phyloP scores from a whole-genome alignment of 768 basidiomycete species.

The Inosperma sp. region DNA sequence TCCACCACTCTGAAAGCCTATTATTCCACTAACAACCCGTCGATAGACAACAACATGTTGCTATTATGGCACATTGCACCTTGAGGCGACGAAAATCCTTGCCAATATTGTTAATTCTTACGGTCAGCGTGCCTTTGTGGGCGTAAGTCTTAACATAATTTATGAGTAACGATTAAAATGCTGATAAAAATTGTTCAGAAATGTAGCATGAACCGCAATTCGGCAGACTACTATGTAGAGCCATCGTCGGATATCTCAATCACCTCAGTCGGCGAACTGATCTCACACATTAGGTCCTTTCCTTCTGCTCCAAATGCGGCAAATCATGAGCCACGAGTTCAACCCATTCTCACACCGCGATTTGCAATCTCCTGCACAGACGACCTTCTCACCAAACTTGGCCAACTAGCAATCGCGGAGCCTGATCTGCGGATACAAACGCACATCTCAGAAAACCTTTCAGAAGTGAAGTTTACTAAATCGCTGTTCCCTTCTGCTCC shows the following conservation, averaged over 20 bases:
- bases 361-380: conserved; percentile 89
- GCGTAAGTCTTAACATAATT: conserved; percentile 46
- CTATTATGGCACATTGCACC: conserved; percentile 83
- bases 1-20: conserved; percentile 16
- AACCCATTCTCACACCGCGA: conserved; percentile 91
- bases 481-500: conserved; percentile 58
- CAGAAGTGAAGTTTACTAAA: conserved; percentile 65
- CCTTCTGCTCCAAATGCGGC: conserved; percentile 24
- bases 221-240: conserved; percentile 67
- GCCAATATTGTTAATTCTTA: conserved; percentile 60
- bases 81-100: conserved; percentile 74
- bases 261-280: conserved; percentile 54
- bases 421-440: conserved; percentile 79
- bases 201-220: conserved; percentile 86
- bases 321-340: conserved; percentile 56
- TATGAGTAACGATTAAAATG: background rate
- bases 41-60: conserved; percentile 90
- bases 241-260: conserved; percentile 55
- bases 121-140: conserved; percentile 84
- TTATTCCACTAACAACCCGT: conserved; percentile 4
- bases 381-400: conserved; percentile 59
- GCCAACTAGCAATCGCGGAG: conserved; percentile 54
- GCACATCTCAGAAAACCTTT: conserved; percentile 81
- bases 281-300: conserved; percentile 63
- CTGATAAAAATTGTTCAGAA: conserved; percentile 42